phyloP scores from a whole-genome alignment of 352 stramenopile species.

The Phytophthora cactorum region DNA sequence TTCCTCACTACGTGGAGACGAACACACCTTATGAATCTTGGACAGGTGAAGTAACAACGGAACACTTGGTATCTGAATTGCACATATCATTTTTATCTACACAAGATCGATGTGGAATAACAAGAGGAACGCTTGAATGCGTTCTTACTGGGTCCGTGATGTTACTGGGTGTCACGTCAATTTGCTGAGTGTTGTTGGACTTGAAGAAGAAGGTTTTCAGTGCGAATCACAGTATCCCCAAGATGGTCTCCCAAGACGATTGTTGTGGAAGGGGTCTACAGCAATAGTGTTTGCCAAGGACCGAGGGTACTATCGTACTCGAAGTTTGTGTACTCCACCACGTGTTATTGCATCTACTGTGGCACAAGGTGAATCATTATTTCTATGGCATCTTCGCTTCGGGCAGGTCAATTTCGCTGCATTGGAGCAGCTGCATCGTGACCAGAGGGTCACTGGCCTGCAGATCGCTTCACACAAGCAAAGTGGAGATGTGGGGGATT shows the following conservation, averaged over 20 bases:
- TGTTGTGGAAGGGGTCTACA: background rate
- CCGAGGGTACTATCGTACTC: background rate
- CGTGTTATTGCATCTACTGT: background rate
- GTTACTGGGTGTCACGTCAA: too few relatives aligned
- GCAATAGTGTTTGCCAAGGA: background rate
- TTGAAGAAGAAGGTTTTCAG: too few relatives aligned
- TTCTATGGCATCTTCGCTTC: background rate
- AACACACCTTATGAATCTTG: too few relatives aligned
- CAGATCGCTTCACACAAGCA: background rate
- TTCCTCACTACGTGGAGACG: too few relatives aligned
- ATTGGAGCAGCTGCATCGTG: background rate
- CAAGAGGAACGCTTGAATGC: too few relatives aligned
- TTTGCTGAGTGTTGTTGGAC: too few relatives aligned
- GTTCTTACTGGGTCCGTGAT: too few relatives aligned
- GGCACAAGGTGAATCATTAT: background rate
- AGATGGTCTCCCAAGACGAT: background rate
- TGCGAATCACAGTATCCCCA: too few relatives aligned
- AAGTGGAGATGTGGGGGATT: background rate
- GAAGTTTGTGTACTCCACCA: background rate
- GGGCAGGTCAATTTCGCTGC: background rate
- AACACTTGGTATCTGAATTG: too few relatives aligned
- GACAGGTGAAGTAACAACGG: too few relatives aligned
- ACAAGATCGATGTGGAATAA: too few relatives aligned
- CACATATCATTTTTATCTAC: too few relatives aligned
- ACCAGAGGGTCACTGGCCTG: background rate